Evolutionary conservation across 73 alveolate species (phyloP), one percentile per base, ranked within the genome.

Genomic region (Stentor coeruleus): DNA sequence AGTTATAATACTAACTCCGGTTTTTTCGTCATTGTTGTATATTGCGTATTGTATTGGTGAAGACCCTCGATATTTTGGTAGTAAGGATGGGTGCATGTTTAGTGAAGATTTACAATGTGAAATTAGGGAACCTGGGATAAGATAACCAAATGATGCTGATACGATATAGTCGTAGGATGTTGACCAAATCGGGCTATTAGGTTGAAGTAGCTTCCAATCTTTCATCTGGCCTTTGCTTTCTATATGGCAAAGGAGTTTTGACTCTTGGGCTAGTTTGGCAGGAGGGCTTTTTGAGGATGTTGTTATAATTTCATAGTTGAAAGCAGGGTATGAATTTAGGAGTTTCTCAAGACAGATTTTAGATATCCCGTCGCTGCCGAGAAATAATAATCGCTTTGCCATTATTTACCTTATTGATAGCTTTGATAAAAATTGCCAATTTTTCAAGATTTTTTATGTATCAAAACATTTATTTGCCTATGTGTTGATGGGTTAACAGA

Each of bases 31-130:
- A 49, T 87, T 76, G 59, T 84, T 89, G 38, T 88, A 39, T 11
- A 93, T 77, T 15, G 96, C 87, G 49, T 91, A 91, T 82, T 91
- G 84, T 31, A 93, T 91, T 15, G 98, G 98, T 36, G 97, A 93
- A 0, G 98, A 86, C 35, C 98, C 98, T 86, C 96, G 41, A 76
- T 91, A 91, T 59, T 93, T 91, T 6, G 98, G 98, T 26, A 93
- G 85, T 37, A 93, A 84, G 3, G 94, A 86, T 6, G 98, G 97
- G 84, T 93, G 98, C 41, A 93, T 84, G 3, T 87, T 94, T 38
- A 77, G 77, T 83, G 87, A 38, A 1, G 89, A 86, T 30, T 59
- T 2, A 38, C 39, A 58, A 59, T 82, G 82, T 30, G 81, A 85
- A 2, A 89, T 86, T 15, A 89, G 38, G 3, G 35, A 14, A 20